Conservation (phyloP, 1,284 basidiomycete species). For the Ceratobasidium papillatum region DNA sequence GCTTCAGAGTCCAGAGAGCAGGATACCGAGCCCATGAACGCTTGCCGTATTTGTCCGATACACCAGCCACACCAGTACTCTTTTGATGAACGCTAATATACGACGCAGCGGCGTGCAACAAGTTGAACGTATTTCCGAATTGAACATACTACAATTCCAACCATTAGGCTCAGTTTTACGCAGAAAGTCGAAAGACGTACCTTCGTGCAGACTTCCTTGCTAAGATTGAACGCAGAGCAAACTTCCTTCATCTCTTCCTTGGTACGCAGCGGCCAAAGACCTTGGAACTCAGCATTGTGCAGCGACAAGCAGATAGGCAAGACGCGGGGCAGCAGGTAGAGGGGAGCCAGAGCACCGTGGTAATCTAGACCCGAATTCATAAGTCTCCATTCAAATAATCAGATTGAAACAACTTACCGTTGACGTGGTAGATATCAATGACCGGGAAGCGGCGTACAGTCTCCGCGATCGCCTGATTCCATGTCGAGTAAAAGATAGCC, state of each 20-base stretch:
- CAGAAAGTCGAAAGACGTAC: conserved; percentile 30
- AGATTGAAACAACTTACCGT: conserved; percentile 51
- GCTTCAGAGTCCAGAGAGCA: conserved; percentile 91
- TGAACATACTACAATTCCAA: conserved; percentile 71
- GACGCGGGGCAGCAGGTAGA: conserved; percentile 90
- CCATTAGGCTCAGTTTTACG: not conserved
- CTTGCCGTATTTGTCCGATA: conserved; percentile 95
- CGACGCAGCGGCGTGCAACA: conserved; percentile 89
- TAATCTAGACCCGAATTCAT: conserved; percentile 63
- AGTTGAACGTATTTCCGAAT: conserved; percentile 95
- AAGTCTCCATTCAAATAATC: not conserved
- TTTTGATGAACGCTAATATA: conserved; percentile 93
- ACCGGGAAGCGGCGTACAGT: conserved; percentile 83
- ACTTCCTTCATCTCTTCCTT: conserved; percentile 98
- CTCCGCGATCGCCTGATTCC: conserved; percentile 94
- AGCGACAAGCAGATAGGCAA: conserved; percentile 90
- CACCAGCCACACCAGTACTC: conserved; percentile 90
- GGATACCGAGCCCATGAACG: conserved; percentile 95
- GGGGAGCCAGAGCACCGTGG: conserved; percentile 87
- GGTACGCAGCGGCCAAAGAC: conserved; percentile 91
- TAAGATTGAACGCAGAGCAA: conserved; percentile 94
- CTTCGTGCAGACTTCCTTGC: conserved; percentile 92
- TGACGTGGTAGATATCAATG: conserved; percentile 89
- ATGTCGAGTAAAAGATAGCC: conserved; percentile 95
- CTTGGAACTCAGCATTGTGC: conserved; percentile 96